Percentiles rank a stretch among this genome's conserved stretches.
phyloP scores from a whole-genome alignment of 225 moss, liverwort and hornwort genomes.

The Bryum argenteum region DNA sequence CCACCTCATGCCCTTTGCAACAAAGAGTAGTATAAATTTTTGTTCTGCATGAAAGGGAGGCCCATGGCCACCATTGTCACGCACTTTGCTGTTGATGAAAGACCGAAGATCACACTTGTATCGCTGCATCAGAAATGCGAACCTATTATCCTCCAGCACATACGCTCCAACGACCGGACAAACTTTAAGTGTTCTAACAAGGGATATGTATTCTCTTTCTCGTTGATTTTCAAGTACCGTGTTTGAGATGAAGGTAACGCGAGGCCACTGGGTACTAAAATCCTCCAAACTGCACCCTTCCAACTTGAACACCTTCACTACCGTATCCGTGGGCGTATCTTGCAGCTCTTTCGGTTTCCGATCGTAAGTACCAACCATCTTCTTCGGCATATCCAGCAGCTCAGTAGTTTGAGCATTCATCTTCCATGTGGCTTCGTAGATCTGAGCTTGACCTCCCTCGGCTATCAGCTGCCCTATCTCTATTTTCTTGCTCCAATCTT shows the following conservation, averaged over 20 bases:
- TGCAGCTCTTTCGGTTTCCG: too few relatives aligned
- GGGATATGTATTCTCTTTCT: background rate
- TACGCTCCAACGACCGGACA: background rate
- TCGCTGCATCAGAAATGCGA: background rate
- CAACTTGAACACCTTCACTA: conserved; percentile 9
- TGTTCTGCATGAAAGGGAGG: background rate
- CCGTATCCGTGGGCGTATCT: background rate
- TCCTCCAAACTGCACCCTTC: background rate
- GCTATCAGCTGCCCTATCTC: background rate
- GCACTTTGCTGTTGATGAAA: background rate
- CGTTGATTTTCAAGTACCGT: background rate
- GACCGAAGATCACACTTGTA: background rate
- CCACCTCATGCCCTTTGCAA: conserved; percentile 1
- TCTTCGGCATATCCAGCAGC: background rate
- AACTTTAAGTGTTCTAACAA: too few relatives aligned
- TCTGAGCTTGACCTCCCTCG: conserved; percentile 19
- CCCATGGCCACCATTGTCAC: background rate
- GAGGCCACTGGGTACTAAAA: background rate
- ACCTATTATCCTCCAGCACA: background rate
- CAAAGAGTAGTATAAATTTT: fast-evolving
- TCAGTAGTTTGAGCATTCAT: background rate
- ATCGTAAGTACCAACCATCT: too few relatives aligned
- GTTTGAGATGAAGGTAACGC: background rate
- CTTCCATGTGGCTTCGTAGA: conserved; percentile 16
- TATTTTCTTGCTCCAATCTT: conserved; percentile 16